Base-by-base conservation (phyloP, 139 green algal genomes). In the Desmodesmus armatus region DNA sequence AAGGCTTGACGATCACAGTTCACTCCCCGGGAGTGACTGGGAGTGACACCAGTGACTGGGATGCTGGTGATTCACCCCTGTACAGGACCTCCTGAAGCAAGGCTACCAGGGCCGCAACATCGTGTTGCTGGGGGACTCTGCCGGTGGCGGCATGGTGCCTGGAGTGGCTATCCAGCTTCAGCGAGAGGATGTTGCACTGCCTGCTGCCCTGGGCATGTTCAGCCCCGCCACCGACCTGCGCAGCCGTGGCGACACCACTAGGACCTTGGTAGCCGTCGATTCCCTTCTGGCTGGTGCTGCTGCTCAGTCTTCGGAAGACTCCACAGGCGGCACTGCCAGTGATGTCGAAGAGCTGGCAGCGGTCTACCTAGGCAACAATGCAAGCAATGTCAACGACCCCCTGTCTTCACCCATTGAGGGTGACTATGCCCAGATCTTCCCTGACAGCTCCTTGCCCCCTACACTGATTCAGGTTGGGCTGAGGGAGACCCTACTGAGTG, bases 381-480 rank as follows among this genome's bases (percentile, higher is more conserved):
- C 27, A 6, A 17, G 40, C 1, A 6, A 23, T 39, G 23, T 76
- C 0, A 19, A 19, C 4, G 62, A 74, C 27, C 78, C 78, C 39
- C 41, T 75, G 37, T 60, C 66, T 13, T 75, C 78, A 11, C 58
- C 78, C 3, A 21, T 65, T 11, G 27, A 33, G 29, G 78, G 40
- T 9, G 62, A 84, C 62, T 84, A 33, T n/a, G 29, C 39, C 21
- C 23, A 2, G 5, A 27, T 44, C 2, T 73, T 79, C 53, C 13
- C 39, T 29, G 41, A 11, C 13, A 23, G 40, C 29, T 23, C 19
- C 27, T 41, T 84, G 78, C 78, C 78, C 13, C 78, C 78, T 23
- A 70, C 69, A 21, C 41, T 84, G n/a, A 60, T 84, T 33, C 78
- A 84, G 37, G 63, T 79, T 31, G 77, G 77, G 5, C 40, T 83